A percentile compares a stretch with the other conserved stretches of the same genome.
Evolutionary conservation across 2,329 filamentous ascomycete genomes (phyloP).

Genomic region (Alternaria sp.): DNA sequence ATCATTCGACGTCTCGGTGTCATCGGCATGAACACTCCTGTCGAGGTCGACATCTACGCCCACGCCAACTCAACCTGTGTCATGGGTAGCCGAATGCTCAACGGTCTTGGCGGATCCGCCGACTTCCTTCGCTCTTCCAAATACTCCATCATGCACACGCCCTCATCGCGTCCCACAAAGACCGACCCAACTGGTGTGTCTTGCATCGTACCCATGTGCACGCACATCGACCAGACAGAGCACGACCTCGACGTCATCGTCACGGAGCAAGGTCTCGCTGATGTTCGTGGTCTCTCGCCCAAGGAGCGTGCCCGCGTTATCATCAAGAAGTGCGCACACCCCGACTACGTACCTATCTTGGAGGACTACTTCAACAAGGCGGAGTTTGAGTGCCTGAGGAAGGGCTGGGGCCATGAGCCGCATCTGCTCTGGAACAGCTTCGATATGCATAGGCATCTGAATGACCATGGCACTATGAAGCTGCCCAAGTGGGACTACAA

Average conservation of each 20-base stretch:
- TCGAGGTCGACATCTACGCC: conserved; percentile 93
- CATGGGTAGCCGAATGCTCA: conserved; percentile 86
- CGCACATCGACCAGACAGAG: conserved; percentile 90
- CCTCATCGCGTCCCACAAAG: conserved; percentile 79
- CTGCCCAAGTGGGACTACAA: conserved; percentile 66
- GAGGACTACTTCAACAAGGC: conserved; percentile 84
- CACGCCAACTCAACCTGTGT: conserved; percentile 92
- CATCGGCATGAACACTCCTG: conserved; percentile 94
- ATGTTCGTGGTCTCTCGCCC: conserved; percentile 81
- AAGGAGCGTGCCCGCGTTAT: conserved; percentile 83
- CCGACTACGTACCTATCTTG: conserved; percentile 82
- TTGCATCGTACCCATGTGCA: conserved; percentile 94
- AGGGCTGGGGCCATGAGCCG: conserved; percentile 89
- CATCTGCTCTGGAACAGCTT: conserved; percentile 86
- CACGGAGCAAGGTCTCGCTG: conserved; percentile 78
- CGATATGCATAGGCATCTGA: conserved; percentile 85
- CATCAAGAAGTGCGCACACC: conserved; percentile 85
- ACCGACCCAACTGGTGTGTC: conserved; percentile 80
- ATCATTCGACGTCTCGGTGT: conserved; percentile 86
- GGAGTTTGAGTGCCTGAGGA: conserved; percentile 82
- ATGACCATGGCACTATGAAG: conserved; percentile 90
- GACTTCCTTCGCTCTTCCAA: conserved; percentile 81
- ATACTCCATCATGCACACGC: conserved; percentile 94
- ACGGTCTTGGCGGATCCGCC: conserved; percentile 80
- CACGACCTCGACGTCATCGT: conserved; percentile 91